Percentiles rank a stretch among this genome's conserved stretches.
Evolutionary conservation across 1,139 yeast species (phyloP).

Genomic region (Blastobotrys aristatus): DNA sequence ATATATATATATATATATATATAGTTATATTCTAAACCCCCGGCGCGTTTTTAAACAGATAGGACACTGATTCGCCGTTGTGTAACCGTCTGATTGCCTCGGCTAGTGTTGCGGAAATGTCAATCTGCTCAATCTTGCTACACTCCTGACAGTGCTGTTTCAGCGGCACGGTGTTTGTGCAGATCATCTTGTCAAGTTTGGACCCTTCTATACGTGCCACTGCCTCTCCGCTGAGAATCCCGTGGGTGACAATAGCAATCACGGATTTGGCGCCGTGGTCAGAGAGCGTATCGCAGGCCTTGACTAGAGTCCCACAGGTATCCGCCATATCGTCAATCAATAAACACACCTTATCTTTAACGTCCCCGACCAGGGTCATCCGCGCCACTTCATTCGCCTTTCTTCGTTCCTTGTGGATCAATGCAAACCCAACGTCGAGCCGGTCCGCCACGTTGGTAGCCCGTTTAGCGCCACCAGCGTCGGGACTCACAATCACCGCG

Average conservation of each 20-base stretch:
- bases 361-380: constrained; percentile 97
- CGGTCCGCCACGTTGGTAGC: constrained; percentile 94
- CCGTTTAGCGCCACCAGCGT: constrained; percentile 98
- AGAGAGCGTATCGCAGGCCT: constrained; percentile 86
- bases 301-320: constrained; percentile 93
- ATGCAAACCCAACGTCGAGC: constrained; percentile 85
- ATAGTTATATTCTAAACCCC: constrained; percentile 16
- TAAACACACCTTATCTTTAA: constrained; percentile 74
- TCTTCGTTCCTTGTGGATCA: constrained; percentile 93
- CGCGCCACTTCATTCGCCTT: constrained; percentile 88
- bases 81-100: constrained; percentile 94
- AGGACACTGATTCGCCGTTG: constrained; percentile 94
- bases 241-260: constrained; percentile 93
- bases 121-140: constrained; percentile 75
- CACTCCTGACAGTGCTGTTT: constrained; percentile 64
- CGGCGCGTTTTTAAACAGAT: constrained; percentile 76
- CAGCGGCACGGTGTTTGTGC: constrained; percentile 92
- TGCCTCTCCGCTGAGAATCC: constrained; percentile 84
- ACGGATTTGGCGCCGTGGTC: constrained; percentile 78
- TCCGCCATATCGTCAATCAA: constrained; percentile 98
- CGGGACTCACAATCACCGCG: constrained; percentile 88
- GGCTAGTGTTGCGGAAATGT: constrained; percentile 72
- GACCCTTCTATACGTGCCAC: constrained; percentile 73
- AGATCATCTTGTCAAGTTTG: constrained; percentile 70
- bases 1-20: too few relatives aligned